A percentile compares a stretch with the other conserved stretches of the same genome.
These are phyloP conservation scores for Fusarium virguliforme DNA, from an alignment of 2,329 filamentous ascomycete species.

Conservation along the genomic window DNA sequence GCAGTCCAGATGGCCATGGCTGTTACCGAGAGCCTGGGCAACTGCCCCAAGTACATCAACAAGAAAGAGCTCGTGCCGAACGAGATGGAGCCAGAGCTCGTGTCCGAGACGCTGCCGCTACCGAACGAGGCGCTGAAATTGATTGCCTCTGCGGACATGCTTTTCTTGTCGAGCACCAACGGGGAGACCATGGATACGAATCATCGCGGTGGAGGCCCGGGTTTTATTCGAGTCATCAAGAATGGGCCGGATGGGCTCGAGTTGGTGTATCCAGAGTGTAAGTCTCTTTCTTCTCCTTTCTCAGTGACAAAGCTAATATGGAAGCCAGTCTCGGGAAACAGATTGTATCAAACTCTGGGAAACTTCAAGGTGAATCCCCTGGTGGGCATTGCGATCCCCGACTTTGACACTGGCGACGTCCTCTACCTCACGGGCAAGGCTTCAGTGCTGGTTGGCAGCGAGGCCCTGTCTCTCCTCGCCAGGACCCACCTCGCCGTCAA, in stretches of 20 bases:
- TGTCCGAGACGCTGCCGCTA: conserved; percentile 62
- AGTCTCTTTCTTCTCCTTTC: conserved; percentile 35
- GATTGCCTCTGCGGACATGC: conserved; percentile 77
- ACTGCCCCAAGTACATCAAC: conserved; percentile 92
- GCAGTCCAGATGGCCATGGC: conserved; percentile 73
- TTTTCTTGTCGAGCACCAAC: conserved; percentile 82
- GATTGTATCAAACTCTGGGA: conserved; percentile 86
- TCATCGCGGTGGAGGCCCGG: conserved; percentile 80
- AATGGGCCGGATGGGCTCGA: conserved; percentile 66
- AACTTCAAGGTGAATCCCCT: conserved; percentile 79
- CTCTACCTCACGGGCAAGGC: conserved; percentile 82
- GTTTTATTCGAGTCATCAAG: conserved; percentile 79
- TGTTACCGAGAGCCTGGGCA: conserved; percentile 82
- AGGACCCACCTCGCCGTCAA: conserved; percentile 81
- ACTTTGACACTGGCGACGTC: conserved; percentile 80
- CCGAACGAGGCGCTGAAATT: conserved; percentile 70
- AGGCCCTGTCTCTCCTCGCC: conserved; percentile 75
- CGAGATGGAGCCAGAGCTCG: conserved; percentile 66
- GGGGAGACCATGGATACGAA: conserved; percentile 86
- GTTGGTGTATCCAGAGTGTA: conserved; percentile 83
- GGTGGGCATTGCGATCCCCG: conserved; percentile 80
- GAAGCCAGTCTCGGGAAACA: conserved; percentile 78
- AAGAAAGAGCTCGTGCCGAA: conserved; percentile 73
- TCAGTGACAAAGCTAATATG: conserved; percentile 28
- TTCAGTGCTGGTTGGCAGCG: conserved; percentile 75